phyloP scores from a whole-genome alignment of 306 rosid genomes.

The Gillenia trifoliata region DNA sequence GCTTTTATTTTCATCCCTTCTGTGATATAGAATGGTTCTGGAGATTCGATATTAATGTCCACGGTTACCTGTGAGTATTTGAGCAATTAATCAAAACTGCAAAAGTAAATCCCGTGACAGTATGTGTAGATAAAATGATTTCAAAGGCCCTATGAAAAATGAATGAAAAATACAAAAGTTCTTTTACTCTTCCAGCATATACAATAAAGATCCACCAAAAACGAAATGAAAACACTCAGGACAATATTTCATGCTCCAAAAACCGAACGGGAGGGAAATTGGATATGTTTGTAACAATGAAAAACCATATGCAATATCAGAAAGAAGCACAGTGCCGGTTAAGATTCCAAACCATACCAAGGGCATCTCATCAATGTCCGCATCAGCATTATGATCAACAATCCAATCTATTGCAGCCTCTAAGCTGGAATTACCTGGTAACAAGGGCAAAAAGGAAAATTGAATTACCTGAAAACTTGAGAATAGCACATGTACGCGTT shows the following conservation, averaged over 20 bases:
- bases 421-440: slow-evolving; percentile 53
- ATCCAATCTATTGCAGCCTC: slow-evolving; percentile 72
- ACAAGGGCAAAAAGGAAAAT: slow-evolving; percentile 6
- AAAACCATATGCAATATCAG: background rate
- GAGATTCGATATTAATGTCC: slow-evolving; percentile 51
- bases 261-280: background rate
- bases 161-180: background rate
- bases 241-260: background rate
- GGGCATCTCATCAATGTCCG: slow-evolving; percentile 62
- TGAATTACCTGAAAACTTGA: background rate
- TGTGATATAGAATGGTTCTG: slow-evolving; percentile 48
- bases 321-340: background rate
- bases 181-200: background rate
- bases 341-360: slow-evolving; percentile 37
- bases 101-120: background rate
- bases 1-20: slow-evolving; percentile 62
- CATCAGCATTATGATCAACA: slow-evolving; percentile 64
- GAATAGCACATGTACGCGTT: background rate
- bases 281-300: background rate
- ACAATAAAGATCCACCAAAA: background rate
- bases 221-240: background rate
- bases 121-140: background rate
- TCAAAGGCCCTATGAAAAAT: background rate
- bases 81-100: slow-evolving; percentile 5
- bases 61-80: slow-evolving; percentile 45